Base-by-base conservation (phyloP, 2,329 filamentous ascomycete species). In the Blumeriella jaapii region DNA sequence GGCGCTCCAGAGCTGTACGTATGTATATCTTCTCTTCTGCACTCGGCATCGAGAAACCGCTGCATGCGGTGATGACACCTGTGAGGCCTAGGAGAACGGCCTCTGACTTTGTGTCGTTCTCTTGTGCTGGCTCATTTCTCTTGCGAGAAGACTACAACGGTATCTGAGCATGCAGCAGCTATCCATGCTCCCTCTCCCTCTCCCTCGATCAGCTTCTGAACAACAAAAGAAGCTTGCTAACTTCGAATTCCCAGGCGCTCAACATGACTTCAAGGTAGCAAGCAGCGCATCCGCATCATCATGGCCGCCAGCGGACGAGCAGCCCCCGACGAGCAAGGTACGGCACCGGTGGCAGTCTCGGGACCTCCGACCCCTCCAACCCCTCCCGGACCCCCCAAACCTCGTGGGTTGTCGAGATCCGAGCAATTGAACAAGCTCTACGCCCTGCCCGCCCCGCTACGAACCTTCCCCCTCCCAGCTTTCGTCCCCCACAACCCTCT, bases 401-500 rank as follows among this genome's bases (percentile, higher is more conserved):
- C 43, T 37, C 39, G 40, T 30, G 40, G 31, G 19, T 41, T 46
- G n/a, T 51, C 53, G 4, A 53, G 47, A 45, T 58, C 59, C 5
- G 59, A 62, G 22, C 62, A 65, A 39, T 63, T 78, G 34, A 76
- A 77, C 56, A 67, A 86, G 56, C 78, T 95, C 35, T 91, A 98
- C 61, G 71, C 75, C 31, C 74, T 84, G 38, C 83, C 86, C 36
- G 71, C 82, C 5, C 91, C 91, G 16, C 62, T 96, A 42, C 73
- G 77, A 45, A 79, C 82, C 5, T 82, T 89, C 55, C 86, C 89
- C 15, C 68, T 96, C 7, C 91, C 91, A 23, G 72, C 74, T 30
- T 82, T 98, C 57, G 83, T 94, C 49, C 89, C 89, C 34, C 85
- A 82, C 60, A 95, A 96, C 56, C 91, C 91, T 27, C 59, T 96